phyloP scores from a whole-genome alignment of 169 alveolate genomes.

The Neospora caninum region DNA sequence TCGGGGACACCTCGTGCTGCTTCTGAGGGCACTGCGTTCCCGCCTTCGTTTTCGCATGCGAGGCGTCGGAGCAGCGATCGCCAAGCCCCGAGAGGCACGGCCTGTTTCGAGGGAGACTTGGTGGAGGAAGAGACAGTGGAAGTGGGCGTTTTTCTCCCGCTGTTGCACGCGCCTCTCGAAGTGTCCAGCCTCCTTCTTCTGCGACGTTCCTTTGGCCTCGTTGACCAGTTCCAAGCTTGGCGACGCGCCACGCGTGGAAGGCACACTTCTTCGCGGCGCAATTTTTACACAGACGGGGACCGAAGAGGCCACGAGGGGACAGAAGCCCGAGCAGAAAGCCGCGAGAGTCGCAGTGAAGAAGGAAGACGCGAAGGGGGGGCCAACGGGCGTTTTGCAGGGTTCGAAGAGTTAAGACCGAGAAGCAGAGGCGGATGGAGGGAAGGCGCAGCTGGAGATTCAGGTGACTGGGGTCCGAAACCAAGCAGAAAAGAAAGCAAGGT shows the following conservation, averaged over 20 bases:
- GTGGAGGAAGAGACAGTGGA: slow-evolving; percentile 8
- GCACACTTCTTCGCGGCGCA: not conserved
- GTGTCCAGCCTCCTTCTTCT: not conserved
- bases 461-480: too few species aligned
- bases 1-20: too few species aligned
- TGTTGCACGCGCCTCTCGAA: not conserved
- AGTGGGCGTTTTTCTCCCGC: not conserved
- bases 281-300: too few species aligned
- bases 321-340: not conserved
- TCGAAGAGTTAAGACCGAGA: too few species aligned
- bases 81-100: not conserved
- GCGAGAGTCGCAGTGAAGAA: not conserved
- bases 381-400: too few species aligned
- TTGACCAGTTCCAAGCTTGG: not conserved
- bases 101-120: not conserved
- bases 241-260: not conserved
- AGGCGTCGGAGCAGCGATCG: too few species aligned
- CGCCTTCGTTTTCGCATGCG: too few species aligned
- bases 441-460: too few species aligned
- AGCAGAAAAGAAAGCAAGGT: too few species aligned
- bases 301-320: not conserved
- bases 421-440: too few species aligned
- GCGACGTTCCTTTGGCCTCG: not conserved
- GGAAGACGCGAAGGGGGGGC: not conserved
- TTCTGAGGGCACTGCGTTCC: too few species aligned